Evolutionary conservation across 192 early-diverging fungal species (phyloP).

Genomic region (Borealophlyctis nickersoniae): DNA sequence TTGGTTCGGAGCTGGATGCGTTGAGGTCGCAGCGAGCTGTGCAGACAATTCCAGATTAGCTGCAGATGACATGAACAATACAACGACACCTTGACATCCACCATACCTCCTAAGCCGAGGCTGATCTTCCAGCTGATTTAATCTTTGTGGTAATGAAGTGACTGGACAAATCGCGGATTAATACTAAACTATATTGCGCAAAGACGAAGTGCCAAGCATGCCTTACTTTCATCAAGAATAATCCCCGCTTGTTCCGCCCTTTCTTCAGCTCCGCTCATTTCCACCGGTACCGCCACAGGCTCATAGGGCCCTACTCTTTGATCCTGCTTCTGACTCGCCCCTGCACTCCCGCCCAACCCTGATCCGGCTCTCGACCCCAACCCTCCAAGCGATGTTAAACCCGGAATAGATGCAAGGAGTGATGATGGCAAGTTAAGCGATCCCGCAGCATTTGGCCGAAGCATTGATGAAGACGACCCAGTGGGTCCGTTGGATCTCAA

Average conservation of each 20-base stretch:
- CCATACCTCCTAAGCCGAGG: constrained; percentile 26
- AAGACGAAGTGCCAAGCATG: too few relatives aligned
- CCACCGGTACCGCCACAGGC: not conserved
- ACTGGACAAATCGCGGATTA: too few relatives aligned
- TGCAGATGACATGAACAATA: too few relatives aligned
- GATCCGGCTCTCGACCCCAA: constrained; percentile 5
- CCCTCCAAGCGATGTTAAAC: constrained; percentile 23
- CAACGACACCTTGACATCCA: constrained; percentile 6
- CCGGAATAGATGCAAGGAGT: constrained; percentile 35
- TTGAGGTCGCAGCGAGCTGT: constrained; percentile 69
- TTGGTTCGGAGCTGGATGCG: constrained; percentile 85
- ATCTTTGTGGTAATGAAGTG: constrained; percentile 58
- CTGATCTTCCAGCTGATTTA: constrained; percentile 61
- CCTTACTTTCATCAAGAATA: constrained; percentile 4
- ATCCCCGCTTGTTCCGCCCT: not conserved
- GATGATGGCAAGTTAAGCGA: constrained; percentile 28
- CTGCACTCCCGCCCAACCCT: not conserved
- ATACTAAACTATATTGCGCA: too few relatives aligned
- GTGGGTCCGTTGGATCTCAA: constrained; percentile 36
- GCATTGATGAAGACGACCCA: constrained; percentile 5
- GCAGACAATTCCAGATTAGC: constrained; percentile 8
- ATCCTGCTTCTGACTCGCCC: constrained; percentile 3
- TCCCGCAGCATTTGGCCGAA: constrained; percentile 12
- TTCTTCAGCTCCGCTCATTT: not conserved
- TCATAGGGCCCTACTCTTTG: constrained; percentile 10